These are phyloP conservation scores for Chrysoporthe cubensis DNA, from an alignment of 2,329 filamentous ascomycete genomes.

Conservation along the genomic window DNA sequence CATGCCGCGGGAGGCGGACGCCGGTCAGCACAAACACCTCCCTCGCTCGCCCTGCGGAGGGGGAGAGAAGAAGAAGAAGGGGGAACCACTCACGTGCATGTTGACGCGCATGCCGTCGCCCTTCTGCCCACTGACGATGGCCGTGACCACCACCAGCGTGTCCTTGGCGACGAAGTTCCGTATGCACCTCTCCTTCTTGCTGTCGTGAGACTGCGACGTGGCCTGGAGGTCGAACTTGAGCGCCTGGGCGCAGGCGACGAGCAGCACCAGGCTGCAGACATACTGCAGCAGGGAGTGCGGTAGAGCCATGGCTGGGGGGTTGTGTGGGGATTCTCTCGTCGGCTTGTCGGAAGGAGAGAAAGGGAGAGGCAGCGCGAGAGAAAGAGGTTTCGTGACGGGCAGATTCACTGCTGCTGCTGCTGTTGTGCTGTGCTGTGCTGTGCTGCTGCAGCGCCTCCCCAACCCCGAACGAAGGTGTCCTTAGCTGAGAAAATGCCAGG, in stretches of 20 bases:
- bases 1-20: slow-evolving; percentile 5
- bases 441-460: background rate
- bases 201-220: slow-evolving; percentile 58
- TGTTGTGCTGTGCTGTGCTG: background rate
- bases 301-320: slow-evolving; percentile 50
- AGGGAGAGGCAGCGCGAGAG: background rate
- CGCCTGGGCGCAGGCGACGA: slow-evolving; percentile 62
- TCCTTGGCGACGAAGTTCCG: slow-evolving; percentile 93
- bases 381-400: background rate
- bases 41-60: background rate
- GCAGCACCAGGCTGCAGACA: slow-evolving; percentile 61
- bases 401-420: background rate
- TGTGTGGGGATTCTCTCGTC: background rate
- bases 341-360: background rate
- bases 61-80: too few species aligned
- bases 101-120: slow-evolving; percentile 94
- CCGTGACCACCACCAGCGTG: slow-evolving; percentile 93
- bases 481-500: slow-evolving; percentile 19
- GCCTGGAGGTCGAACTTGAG: slow-evolving; percentile 94
- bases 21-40: background rate
- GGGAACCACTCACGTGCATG: slow-evolving; percentile 72
- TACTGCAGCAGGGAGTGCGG: slow-evolving; percentile 59
- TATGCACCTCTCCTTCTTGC: slow-evolving; percentile 82
- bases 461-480: slow-evolving; percentile 24
- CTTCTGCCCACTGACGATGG: slow-evolving; percentile 80